A percentile compares a stretch with the other conserved stretches of the same genome.
Evolutionary conservation across 495 filamentous ascomycete genomes (phyloP).

Genomic region (Darksidea phi): DNA sequence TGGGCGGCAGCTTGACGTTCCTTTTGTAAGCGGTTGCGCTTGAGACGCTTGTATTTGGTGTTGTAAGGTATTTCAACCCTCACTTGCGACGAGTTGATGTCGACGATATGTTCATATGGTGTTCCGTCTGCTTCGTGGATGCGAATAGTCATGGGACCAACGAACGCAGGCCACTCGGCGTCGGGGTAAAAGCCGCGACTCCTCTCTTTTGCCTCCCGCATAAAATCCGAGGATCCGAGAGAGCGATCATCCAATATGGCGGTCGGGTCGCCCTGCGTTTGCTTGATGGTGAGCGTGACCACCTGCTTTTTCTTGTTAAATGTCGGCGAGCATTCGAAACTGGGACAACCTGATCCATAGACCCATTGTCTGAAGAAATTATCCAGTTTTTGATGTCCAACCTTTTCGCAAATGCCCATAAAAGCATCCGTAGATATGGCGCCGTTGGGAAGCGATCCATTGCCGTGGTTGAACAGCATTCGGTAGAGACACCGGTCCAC

Average conservation of each 20-base stretch:
- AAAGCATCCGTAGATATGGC: conserved; percentile 73
- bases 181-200: conserved; percentile 67
- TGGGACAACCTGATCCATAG: conserved; percentile 79
- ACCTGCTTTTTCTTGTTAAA: conserved; percentile 98
- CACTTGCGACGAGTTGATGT: conserved; percentile 80
- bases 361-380: conserved; percentile 94
- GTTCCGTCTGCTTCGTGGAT: conserved; percentile 99
- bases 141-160: conserved; percentile 85
- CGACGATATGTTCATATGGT: conserved; percentile 96
- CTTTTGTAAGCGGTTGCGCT: conserved; percentile 83
- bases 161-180: conserved; percentile 73
- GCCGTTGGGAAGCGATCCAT: conserved; percentile 69
- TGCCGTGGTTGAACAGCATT: conserved; percentile 77
- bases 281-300: conserved; percentile 86
- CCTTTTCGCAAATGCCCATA: conserved; percentile 76
- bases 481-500: conserved; percentile 80
- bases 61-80: conserved; percentile 96
- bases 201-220: conserved; percentile 79
- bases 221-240: conserved; percentile 65
- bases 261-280: conserved; percentile 64
- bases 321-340: conserved; percentile 75
- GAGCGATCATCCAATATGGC: conserved; percentile 32
- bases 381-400: conserved; percentile 80
- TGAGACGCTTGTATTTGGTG: conserved; percentile 97
- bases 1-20: conserved; percentile 66